Conservation (phyloP, 2,329 filamentous ascomycete species). For the Thielaviopsis punctulata region DNA sequence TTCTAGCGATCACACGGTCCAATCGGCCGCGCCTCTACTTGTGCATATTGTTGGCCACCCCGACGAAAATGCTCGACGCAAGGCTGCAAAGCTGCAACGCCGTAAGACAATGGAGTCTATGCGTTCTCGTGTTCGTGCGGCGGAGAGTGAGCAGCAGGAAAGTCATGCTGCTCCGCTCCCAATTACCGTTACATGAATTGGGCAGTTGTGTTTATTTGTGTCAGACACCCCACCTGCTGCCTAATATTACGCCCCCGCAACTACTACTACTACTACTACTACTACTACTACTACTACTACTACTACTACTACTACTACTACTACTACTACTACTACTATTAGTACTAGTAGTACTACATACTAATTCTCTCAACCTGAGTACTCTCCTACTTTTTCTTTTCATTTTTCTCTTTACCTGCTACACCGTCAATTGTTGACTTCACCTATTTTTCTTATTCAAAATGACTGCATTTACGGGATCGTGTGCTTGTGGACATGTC, state of each 20-base stretch:
- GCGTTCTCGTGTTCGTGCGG: not conserved
- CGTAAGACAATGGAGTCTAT: not conserved
- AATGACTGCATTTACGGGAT: slow-evolving; percentile 9
- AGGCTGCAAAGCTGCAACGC: slow-evolving; percentile 1
- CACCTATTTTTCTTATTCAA: too few relatives aligned
- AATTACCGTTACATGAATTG: not conserved
- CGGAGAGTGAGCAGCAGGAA: not conserved
- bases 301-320: too few relatives aligned
- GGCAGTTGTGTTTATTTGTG: not conserved
- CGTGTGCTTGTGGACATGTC: slow-evolving; percentile 4
- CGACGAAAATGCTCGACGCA: not conserved
- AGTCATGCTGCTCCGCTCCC: not conserved
- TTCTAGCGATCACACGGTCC: not conserved
- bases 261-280: not conserved
- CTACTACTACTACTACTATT: too few relatives aligned
- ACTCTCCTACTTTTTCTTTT: too few relatives aligned
- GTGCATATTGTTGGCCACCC: not conserved
- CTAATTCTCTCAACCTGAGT: not conserved
- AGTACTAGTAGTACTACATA: too few relatives aligned
- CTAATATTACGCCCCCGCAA: not conserved
- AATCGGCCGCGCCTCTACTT: not conserved
- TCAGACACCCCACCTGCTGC: not conserved
- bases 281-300: not conserved
- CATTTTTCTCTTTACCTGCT: not conserved
- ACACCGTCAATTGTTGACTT: too few relatives aligned